Conservation (phyloP, 192 early-diverging fungal species). For the Coemansia sp. region DNA sequence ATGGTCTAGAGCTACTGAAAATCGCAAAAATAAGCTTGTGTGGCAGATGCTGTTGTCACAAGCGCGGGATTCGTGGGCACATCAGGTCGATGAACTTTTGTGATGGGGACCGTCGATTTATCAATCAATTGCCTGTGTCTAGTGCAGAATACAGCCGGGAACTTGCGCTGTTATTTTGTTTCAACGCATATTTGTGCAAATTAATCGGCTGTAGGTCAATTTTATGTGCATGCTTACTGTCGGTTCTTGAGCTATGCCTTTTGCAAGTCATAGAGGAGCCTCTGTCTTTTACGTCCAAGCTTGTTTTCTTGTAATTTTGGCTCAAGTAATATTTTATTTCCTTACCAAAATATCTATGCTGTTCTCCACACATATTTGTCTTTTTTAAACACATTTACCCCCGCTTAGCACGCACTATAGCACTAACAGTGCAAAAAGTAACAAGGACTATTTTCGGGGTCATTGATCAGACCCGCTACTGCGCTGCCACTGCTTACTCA, state of each 20-base stretch:
- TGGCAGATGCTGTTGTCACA: neutral
- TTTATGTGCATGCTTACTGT: neutral
- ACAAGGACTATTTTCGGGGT: neutral
- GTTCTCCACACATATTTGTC: neutral
- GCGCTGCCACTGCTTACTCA: neutral
- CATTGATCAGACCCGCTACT: constrained; percentile 4
- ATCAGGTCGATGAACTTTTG: neutral
- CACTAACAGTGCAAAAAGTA: neutral
- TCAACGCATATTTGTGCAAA: neutral
- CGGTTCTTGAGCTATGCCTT: neutral
- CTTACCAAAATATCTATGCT: neutral
- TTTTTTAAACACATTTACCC: constrained; percentile 1
- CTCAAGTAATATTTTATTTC: neutral
- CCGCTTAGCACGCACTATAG: neutral
- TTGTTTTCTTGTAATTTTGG: neutral
- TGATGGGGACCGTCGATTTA: neutral
- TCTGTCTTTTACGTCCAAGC: neutral
- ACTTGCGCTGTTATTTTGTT: neutral
- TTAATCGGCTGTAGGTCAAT: constrained; percentile 1
- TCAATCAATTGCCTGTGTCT: neutral
- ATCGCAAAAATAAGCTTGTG: neutral
- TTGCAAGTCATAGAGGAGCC: neutral
- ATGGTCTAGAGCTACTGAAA: neutral
- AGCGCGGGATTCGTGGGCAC: neutral
- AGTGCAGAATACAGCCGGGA: neutral